Conservation (phyloP, 2,329 filamentous ascomycete genomes). For the Sporothrix dimorphospora region DNA sequence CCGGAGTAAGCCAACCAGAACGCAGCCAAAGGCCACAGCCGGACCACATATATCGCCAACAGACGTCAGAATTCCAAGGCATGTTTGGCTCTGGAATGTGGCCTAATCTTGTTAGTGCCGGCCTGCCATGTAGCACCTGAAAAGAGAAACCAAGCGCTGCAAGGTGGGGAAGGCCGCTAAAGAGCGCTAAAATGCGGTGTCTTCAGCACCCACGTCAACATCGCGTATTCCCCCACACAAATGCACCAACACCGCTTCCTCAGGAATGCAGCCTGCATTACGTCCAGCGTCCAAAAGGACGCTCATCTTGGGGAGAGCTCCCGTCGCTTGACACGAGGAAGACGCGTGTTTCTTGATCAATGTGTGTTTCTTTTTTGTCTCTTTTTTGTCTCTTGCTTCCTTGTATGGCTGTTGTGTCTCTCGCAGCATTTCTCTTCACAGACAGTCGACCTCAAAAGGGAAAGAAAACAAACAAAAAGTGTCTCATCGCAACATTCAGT, state of each 20-base stretch:
- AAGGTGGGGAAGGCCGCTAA: neutral
- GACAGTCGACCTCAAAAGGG: neutral
- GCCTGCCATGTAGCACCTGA: neutral
- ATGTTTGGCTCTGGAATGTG: slow-evolving; percentile 4
- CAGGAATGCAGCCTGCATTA: slow-evolving; percentile 1
- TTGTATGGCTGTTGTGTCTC: neutral
- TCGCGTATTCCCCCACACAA: slow-evolving; percentile 6
- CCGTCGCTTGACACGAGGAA: slow-evolving; percentile 14
- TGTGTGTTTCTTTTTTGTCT: neutral
- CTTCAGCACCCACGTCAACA: neutral
- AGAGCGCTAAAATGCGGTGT: neutral
- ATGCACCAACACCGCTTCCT: neutral
- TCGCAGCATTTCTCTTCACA: neutral
- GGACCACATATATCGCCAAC: neutral
- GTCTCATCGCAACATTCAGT: neutral
- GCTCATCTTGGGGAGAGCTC: neutral
- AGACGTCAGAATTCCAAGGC: neutral
- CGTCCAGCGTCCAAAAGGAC: neutral
- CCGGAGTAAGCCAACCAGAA: neutral
- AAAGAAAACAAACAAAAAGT: slow-evolving; percentile 14
- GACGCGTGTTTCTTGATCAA: neutral
- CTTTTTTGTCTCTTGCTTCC: neutral
- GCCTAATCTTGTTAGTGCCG: neutral
- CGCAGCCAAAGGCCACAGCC: neutral
- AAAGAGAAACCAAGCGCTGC: neutral